Conservation (phyloP, 768 basidiomycete species). For the Pisolithus albus region DNA sequence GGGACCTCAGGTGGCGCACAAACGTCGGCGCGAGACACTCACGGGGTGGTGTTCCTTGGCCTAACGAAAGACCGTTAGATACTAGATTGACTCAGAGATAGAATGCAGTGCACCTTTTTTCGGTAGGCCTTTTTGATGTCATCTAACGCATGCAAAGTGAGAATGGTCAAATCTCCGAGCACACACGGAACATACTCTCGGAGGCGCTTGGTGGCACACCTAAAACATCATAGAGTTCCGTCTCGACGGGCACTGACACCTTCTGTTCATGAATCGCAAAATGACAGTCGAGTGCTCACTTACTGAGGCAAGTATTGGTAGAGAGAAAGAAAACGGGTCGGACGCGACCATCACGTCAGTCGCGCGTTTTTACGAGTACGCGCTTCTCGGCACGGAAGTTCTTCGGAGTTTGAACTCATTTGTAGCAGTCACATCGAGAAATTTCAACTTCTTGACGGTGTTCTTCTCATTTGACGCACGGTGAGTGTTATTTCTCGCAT, state of each 20-base stretch:
- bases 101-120: slow-evolving; percentile 58
- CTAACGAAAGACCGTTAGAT: slow-evolving; percentile 33
- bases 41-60: slow-evolving; percentile 88
- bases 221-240: slow-evolving; percentile 80
- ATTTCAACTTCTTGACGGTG: not conserved
- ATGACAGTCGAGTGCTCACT: slow-evolving; percentile 11
- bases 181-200: slow-evolving; percentile 47
- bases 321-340: slow-evolving; percentile 1
- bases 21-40: slow-evolving; percentile 19
- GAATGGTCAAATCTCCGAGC: not conserved
- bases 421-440: not conserved
- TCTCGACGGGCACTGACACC: slow-evolving; percentile 60
- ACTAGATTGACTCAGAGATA: slow-evolving; percentile 1
- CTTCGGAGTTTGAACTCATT: slow-evolving; percentile 27
- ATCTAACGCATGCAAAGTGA: slow-evolving; percentile 32
- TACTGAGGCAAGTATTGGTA: slow-evolving; percentile 17
- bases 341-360: not conserved
- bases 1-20: not conserved
- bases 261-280: not conserved
- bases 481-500: slow-evolving; percentile 14
- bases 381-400: slow-evolving; percentile 20
- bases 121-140: slow-evolving; percentile 95
- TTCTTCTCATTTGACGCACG: not conserved
- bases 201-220: slow-evolving; percentile 64
- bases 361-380: slow-evolving; percentile 23